Evolutionary conservation across 1,284 basidiomycete genomes (phyloP), one percentile per base, ranked within the genome.

Genomic region (Boletus holoroseus): DNA sequence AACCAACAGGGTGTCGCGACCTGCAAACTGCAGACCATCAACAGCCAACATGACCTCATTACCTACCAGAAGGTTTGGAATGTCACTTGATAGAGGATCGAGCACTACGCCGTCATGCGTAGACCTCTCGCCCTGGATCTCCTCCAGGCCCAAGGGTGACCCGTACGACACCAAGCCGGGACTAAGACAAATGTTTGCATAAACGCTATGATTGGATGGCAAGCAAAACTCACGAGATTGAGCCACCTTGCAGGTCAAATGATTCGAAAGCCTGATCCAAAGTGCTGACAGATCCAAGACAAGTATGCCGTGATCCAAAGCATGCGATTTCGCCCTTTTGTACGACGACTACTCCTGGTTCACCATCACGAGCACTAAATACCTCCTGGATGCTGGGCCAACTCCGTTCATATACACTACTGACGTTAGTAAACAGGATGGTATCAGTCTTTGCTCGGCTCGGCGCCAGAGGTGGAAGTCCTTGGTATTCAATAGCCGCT

Each of bases 11-110:
- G 82, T 78, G 61, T 91, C 81, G 40, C 88, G 78, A 22, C 81
- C 80, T 5, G 74, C 74, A 59, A 88, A 91, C 47, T 79, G 76
- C 13, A 91, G 72, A 0, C 88, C 88, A 62, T 94, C 91, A 5
- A 80, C 77, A 0, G 84, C 89, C 30, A 76, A 74, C 24, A 86
- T 78, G 35, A 88, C 63, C 22, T 77, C 78, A 20, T 81, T 74
- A 13, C 77, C 73, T 20, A 58, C 73, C 30, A 83, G 56, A 39
- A 85, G 68, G 5, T 56, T 55, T 2, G 78, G 76, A 20, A 76
- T 61, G 32, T 69, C 57, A 3, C 58, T 62, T 16, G 63, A 64
- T 37, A 88, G 62, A 12, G 76, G 74, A 59, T 87, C 78, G 32
- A 70, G 68, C 15, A 81, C 75, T 8, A 46, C 55, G 12, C 90